phyloP scores from a whole-genome alignment of 768 basidiomycete species.

The Termitomyces sp. region DNA sequence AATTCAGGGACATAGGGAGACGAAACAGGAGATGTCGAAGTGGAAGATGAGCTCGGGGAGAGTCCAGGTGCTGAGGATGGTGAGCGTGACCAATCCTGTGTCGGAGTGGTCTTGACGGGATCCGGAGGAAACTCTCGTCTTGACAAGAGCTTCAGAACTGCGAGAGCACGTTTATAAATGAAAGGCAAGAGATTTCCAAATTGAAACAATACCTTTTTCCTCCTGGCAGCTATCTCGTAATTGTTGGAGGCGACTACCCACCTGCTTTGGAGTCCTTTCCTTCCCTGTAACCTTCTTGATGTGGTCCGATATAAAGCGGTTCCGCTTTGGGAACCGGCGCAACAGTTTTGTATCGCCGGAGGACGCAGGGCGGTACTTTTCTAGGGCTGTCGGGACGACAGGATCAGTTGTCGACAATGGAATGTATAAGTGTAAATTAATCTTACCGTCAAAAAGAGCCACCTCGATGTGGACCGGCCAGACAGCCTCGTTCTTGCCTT shows the following conservation, averaged over 20 bases:
- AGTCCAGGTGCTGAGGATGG: slow-evolving; percentile 6
- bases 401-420: not conserved
- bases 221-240: slow-evolving; percentile 57
- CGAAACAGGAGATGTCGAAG: slow-evolving; percentile 9
- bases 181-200: not conserved
- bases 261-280: slow-evolving; percentile 59
- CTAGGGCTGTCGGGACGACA: slow-evolving; percentile 33
- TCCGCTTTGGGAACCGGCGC: slow-evolving; percentile 60
- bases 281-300: slow-evolving; percentile 51
- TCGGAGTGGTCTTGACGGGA: slow-evolving; percentile 1
- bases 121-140: slow-evolving; percentile 11
- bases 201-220: slow-evolving; percentile 39
- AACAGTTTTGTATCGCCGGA: slow-evolving; percentile 46
- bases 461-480: slow-evolving; percentile 62
- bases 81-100: slow-evolving; percentile 3
- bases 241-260: slow-evolving; percentile 66
- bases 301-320: slow-evolving; percentile 60
- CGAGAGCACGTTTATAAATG: not conserved
- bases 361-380: slow-evolving; percentile 48
- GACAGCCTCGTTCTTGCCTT: slow-evolving; percentile 45
- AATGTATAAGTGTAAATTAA: not conserved
- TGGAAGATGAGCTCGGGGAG: slow-evolving; percentile 3
- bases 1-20: slow-evolving; percentile 10
- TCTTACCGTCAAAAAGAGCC: slow-evolving; percentile 53
- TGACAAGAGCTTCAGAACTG: slow-evolving; percentile 20